Conservation (phyloP, 192 early-diverging fungal genomes). For the Podila clonocystis region DNA sequence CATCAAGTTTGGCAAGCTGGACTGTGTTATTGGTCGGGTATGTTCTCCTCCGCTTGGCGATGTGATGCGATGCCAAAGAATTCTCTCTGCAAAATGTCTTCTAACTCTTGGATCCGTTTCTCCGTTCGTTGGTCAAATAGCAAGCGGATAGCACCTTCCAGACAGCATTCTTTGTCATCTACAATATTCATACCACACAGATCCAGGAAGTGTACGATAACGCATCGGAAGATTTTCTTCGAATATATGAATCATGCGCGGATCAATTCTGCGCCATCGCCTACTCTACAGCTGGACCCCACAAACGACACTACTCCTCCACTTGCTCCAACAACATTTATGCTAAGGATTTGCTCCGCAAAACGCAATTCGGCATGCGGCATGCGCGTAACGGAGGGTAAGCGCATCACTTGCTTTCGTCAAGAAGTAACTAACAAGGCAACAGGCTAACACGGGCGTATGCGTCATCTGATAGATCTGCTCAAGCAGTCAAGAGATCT, state of each 20-base stretch:
- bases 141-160: constrained; percentile 51
- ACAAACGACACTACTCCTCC: constrained; percentile 50
- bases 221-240: constrained; percentile 66
- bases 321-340: constrained; percentile 64
- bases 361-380: constrained; percentile 63
- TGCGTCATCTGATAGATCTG: constrained; percentile 40
- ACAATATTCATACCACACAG: constrained; percentile 62
- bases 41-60: not conserved
- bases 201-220: constrained; percentile 75
- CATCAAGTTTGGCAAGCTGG: constrained; percentile 75
- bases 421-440: too few relatives aligned
- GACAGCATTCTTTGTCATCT: constrained; percentile 75
- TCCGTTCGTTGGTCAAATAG: not conserved
- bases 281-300: constrained; percentile 35
- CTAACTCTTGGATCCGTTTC: not conserved
- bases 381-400: constrained; percentile 83
- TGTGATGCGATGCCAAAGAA: too few relatives aligned
- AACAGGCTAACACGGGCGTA: not conserved
- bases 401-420: not conserved
- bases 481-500: constrained; percentile 68
- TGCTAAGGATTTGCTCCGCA: constrained; percentile 64
- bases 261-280: constrained; percentile 57
- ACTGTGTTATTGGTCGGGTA: constrained; percentile 62
- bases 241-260: constrained; percentile 58
- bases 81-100: not conserved